phyloP scores from a whole-genome alignment of 805 yeast genomes.

The Lachancea dasiensis region DNA sequence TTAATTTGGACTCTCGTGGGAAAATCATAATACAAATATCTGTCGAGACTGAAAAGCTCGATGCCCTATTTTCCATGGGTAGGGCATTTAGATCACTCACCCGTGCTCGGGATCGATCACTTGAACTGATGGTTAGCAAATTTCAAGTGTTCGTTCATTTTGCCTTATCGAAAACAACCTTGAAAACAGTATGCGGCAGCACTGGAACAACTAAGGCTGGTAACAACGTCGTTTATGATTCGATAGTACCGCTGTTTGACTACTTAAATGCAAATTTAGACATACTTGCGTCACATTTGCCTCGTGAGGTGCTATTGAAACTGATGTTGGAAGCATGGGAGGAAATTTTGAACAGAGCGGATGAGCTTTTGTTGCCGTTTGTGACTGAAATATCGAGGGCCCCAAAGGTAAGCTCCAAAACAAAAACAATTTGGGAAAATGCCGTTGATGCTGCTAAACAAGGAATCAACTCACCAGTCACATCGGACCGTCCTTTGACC shows the following conservation, averaged over 20 bases:
- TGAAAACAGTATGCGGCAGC: slow-evolving; percentile 50
- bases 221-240: slow-evolving; percentile 48
- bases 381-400: slow-evolving; percentile 15
- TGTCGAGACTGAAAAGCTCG: slow-evolving; percentile 72
- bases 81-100: slow-evolving; percentile 60
- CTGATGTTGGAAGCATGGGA: slow-evolving; percentile 80
- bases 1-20: slow-evolving; percentile 53
- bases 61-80: slow-evolving; percentile 77
- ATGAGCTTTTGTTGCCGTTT: slow-evolving; percentile 63
- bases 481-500: slow-evolving; percentile 51
- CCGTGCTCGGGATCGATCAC: slow-evolving; percentile 59
- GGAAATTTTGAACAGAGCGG: slow-evolving; percentile 63
- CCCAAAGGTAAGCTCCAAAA: slow-evolving; percentile 30
- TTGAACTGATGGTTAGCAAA: slow-evolving; percentile 65
- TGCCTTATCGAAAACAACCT: slow-evolving; percentile 50
- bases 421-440: slow-evolving; percentile 35
- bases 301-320: slow-evolving; percentile 48
- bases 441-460: slow-evolving; percentile 47
- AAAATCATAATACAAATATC: slow-evolving; percentile 58
- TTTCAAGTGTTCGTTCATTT: slow-evolving; percentile 58
- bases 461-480: slow-evolving; percentile 30
- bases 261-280: slow-evolving; percentile 64
- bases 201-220: slow-evolving; percentile 41
- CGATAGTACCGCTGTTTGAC: slow-evolving; percentile 67
- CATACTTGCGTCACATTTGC: slow-evolving; percentile 54